Base-by-base conservation (phyloP, 2,329 filamentous ascomycete genomes). In the Alternaria dauci region DNA sequence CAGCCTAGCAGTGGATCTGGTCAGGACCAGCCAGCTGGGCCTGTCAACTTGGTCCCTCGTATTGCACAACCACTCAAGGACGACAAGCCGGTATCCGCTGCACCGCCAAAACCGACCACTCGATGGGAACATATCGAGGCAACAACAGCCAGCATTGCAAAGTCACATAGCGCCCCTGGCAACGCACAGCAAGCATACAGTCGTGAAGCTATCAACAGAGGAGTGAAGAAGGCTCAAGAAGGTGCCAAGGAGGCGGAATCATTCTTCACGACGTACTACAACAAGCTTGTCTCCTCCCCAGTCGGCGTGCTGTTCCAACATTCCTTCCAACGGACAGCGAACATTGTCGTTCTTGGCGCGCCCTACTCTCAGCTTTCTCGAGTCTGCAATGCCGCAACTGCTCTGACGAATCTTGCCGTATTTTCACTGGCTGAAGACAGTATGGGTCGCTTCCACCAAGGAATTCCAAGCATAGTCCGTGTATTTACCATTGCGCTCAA, bases 381-480 rank as follows among this genome's bases (percentile, higher is more conserved):
- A 9, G 72, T 79, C 39, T 71, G 71, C 58, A 77, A 79, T 73
- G 90, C 92, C 1, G 84, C 89, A n/a, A 87, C 88, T 60, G 86
- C 90, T 0, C 80, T 95, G 39, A 88, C 87, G 12, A 84, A 86
- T 51, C 83, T 98, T 28, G 86, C 91, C 0, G 85, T 92, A 4
- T 86, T 86, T 63, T 94, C 91, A 77, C 80, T 97, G 55, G 82
- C 83, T 4, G 94, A 98, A 77, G 94, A 98, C 75, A 85, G 86
- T 47, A 95, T 89, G 73, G 94, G 94, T 14, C 91, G 92, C 68
- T 94, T 96, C n/a, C 90, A 96, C 67, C 85, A 88, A 43, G 91
- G 95, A 65, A 88, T 98, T 2, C 87, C 91, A 1, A 81, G 80
- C 50, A 89, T 96, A 58, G 87, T 97, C 52, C 87, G 90, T 47